Conservation (phyloP, 2,329 filamentous ascomycete species). For the Beauveria australis region DNA sequence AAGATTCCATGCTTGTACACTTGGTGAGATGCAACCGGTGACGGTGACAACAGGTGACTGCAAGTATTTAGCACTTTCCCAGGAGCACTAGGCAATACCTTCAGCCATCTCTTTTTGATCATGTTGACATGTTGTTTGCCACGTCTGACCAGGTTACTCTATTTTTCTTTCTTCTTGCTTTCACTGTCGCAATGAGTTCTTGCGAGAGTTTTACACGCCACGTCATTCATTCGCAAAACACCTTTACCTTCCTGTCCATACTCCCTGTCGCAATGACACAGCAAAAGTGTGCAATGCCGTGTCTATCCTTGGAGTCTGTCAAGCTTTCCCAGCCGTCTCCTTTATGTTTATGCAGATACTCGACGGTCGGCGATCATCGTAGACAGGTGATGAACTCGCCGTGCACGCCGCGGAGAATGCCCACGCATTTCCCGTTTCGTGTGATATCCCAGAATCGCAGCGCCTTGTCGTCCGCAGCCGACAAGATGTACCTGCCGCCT, state of each 20-base stretch:
- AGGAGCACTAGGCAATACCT: too few relatives aligned
- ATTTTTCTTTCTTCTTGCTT: too few relatives aligned
- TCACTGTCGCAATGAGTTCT: too few relatives aligned
- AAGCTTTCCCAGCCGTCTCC: conserved; percentile 27
- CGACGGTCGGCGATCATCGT: conserved; percentile 67
- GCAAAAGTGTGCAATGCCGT: conserved; percentile 54
- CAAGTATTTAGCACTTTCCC: too few relatives aligned
- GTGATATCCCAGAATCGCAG: conserved; percentile 87
- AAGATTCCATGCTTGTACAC: too few relatives aligned
- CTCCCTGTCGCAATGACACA: conserved; percentile 81
- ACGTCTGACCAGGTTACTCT: too few relatives aligned
- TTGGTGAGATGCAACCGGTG: too few relatives aligned
- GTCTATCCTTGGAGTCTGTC: conserved; percentile 30
- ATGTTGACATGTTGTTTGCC: too few relatives aligned
- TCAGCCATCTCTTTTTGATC: too few relatives aligned
- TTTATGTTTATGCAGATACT: conserved; percentile 13
- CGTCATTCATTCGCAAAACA: conserved; percentile 24
- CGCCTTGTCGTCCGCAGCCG: conserved; percentile 82
- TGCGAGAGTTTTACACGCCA: too few relatives aligned
- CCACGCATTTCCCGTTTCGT: conserved; percentile 85
- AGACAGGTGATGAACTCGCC: conserved; percentile 80
- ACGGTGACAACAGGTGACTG: too few relatives aligned
- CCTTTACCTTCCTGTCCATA: conserved; percentile 68
- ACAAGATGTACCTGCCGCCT: conserved; percentile 81
- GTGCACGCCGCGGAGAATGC: conserved; percentile 68